Evolutionary conservation across 257 asterid genomes (phyloP).

Genomic region (Salvia splendens): DNA sequence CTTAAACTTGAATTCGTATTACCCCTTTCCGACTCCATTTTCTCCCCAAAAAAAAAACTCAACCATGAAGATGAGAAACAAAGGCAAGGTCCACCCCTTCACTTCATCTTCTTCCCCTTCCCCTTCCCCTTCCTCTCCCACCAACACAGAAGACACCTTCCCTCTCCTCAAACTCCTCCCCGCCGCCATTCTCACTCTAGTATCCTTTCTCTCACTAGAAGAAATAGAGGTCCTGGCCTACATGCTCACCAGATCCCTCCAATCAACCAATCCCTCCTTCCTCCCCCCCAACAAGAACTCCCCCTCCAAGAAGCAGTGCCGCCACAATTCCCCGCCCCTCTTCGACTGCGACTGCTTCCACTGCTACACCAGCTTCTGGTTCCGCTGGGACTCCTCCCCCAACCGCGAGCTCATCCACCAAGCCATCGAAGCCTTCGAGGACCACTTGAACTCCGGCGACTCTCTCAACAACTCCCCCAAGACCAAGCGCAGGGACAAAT

Average conservation of each 20-base stretch:
- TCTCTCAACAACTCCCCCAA: slow-evolving; percentile 22
- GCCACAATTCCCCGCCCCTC: slow-evolving; percentile 44
- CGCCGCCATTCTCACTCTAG: slow-evolving; percentile 57
- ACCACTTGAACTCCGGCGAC: slow-evolving; percentile 51
- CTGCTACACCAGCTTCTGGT: slow-evolving; percentile 77
- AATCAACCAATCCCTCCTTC: slow-evolving; percentile 43
- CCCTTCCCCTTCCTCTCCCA: slow-evolving; percentile 32
- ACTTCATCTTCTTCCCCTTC: slow-evolving; percentile 50
- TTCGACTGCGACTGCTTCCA: slow-evolving; percentile 73
- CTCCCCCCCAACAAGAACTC: too few relatives aligned
- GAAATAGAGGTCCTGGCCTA: slow-evolving; percentile 73
- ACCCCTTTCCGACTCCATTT: neutral
- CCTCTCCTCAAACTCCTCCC: slow-evolving; percentile 59
- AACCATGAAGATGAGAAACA: slow-evolving; percentile 62
- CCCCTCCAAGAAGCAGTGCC: slow-evolving; percentile 40
- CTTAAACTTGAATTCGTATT: slow-evolving; percentile 15
- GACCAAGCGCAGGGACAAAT: slow-evolving; percentile 49
- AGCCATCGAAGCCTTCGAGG: slow-evolving; percentile 80
- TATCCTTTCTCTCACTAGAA: slow-evolving; percentile 49
- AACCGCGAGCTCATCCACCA: slow-evolving; percentile 75
- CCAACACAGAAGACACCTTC: slow-evolving; percentile 30
- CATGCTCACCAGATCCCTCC: slow-evolving; percentile 67
- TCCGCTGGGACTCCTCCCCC: slow-evolving; percentile 74
- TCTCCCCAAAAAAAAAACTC: neutral
- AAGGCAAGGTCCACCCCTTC: slow-evolving; percentile 77